Base-by-base conservation (phyloP, 441 rosid species). In the Arabidopsis hybrid region DNA sequence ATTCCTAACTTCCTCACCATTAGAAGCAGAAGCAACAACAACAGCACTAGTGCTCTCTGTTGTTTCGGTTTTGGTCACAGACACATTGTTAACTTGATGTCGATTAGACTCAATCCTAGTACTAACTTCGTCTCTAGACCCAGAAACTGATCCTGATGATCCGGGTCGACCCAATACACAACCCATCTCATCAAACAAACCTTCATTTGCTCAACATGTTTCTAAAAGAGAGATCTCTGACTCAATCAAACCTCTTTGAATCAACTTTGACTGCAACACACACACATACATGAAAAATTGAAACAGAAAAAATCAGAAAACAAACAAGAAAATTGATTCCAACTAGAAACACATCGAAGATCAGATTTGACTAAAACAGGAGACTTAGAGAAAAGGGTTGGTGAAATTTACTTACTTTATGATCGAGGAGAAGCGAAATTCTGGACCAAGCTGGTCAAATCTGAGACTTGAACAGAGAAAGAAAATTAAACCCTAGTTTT, bases 111-210 rank as follows among this genome's bases (percentile, higher is more conserved):
- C 95, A 21, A 80, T 69, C 38, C 78, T 76, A 17, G 67, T 55
- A 43, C 65, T 84, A 71, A 77, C 82, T 46, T 66, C 87, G 59
- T 76, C 82, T 82, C 78, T 89, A 53, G 94, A 83, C 85, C 84
- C 95, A 43, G 89, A 82, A 68, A 74, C 76, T 76, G 85, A 78
- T 72, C 88, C 91, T 29, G 89, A 72, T 31, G 88, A 81, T 58
- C 85, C 81, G 83, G 85, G 93, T 88, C 86, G 83, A 71, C 97
- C 91, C 74, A 95, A 78, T 83, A 95, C 97, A 84, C 99, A 95
- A 65, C 99, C 99, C 98, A 95, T 95, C 74, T 82, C 87, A 75
- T 72, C 58, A 81, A 86, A 71, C 93, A 83, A 86, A 76, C 38
- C 80, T 77, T 85, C 92, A 87, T 87, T 63, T 82, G 67, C 89